Base-by-base conservation (phyloP, 352 stramenopile genomes). In the Globisporangium perplexum region DNA sequence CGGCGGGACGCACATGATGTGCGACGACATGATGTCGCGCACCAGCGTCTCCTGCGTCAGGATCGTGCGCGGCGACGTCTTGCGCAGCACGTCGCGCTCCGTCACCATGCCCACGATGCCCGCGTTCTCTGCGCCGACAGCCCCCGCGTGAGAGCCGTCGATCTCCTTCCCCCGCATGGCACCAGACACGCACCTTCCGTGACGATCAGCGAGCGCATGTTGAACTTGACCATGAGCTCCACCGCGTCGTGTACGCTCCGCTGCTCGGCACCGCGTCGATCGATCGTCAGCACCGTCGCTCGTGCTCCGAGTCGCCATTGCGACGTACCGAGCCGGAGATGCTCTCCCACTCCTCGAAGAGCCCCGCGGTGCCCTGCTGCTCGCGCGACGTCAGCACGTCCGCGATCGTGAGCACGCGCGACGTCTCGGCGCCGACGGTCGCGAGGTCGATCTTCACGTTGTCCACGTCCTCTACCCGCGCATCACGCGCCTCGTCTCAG, bases 1-100 rank as follows among this genome's bases (percentile, higher is more conserved):
- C 7, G 80, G 72, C 23, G 85, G 80, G 55, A 93, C 88, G 50
- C 83, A 93, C 76, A 91, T 89, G 60, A 93, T 90, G 51, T 91
- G 83, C 1, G 80, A 82, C 33, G 77, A 87, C 83, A 91, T 93
- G 63, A 93, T 82, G 31, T 91, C 74, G 51, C 80, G 77, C 39
- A 93, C 81, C 7, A 71, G 57, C 54, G 72, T 80, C 56, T 85
- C 66, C 6, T 83, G 62, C 24, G 52, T 62, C 15, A 69, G 62
- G 24, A 84, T 69, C 30, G 68, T 70, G 4, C 74, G 67, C 20
- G 72, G 78, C 31, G 69, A 86, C 20, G 72, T 79, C 69, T 93
- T 93, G 39, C 82, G 86, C 26, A 93, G 57, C 17, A 93, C 70
- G 47, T 93, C 83, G 45, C 83, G 74, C 69, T 93, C 83, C 4